These are phyloP conservation scores for Ilex aquifolium DNA, from an alignment of 257 asterid species.

Conservation along the genomic window DNA sequence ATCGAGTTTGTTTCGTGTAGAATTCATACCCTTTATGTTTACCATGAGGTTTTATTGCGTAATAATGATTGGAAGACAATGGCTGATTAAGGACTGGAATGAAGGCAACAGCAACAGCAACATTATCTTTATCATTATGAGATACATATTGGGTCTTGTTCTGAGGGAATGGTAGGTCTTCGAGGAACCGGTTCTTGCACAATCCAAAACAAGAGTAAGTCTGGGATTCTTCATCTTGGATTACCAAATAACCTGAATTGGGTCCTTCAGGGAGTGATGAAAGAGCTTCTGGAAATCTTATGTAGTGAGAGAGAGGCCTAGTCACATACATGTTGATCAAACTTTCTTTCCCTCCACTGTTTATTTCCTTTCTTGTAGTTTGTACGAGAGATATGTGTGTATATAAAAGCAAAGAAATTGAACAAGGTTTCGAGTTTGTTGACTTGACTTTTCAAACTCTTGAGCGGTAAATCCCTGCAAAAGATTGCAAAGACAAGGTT, in stretches of 20 bases:
- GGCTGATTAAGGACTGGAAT: conserved; percentile 51
- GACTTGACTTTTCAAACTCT: too few species aligned
- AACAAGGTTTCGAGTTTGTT: too few species aligned
- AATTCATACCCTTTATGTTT: conserved; percentile 17
- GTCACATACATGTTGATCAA: conserved; percentile 41
- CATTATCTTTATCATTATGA: background rate
- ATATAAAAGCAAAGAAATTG: too few species aligned
- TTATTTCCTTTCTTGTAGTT: too few species aligned
- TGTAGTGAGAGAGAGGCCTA: conserved; percentile 47
- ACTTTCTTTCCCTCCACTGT: too few species aligned
- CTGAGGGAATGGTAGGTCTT: conserved; percentile 54
- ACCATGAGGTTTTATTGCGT: conserved; percentile 43
- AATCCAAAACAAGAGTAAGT: conserved; percentile 48
- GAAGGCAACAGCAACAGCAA: conserved; percentile 22
- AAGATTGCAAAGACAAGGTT: too few species aligned
- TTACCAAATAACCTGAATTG: conserved; percentile 51
- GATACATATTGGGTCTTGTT: conserved; percentile 16
- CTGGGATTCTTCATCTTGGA: conserved; percentile 58
- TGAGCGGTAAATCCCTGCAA: too few species aligned
- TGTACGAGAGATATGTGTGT: too few species aligned
- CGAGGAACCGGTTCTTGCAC: conserved; percentile 31
- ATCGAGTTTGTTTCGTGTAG: conserved; percentile 27
- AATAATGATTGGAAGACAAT: conserved; percentile 43
- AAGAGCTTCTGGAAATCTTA: conserved; percentile 24
- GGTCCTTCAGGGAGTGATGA: conserved; percentile 45